phyloP scores from a whole-genome alignment of 345 rosid species.

The Mangifera indica region DNA sequence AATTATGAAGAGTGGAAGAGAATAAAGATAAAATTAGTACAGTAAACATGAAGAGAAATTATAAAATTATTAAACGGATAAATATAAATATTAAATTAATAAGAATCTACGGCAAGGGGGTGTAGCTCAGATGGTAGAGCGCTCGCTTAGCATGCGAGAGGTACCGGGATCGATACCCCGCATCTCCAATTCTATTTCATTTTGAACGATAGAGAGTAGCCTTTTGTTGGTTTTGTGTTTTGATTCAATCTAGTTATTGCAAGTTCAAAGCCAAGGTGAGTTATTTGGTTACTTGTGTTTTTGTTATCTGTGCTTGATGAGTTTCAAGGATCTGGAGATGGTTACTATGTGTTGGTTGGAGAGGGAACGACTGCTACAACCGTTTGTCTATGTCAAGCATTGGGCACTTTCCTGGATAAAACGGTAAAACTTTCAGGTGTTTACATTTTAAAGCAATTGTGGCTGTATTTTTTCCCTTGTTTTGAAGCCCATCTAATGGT shows the following conservation, averaged over 20 bases:
- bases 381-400: conserved; percentile 92
- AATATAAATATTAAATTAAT: too few species aligned
- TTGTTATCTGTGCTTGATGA: conserved; percentile 76
- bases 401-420: conserved; percentile 88
- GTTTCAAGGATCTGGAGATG: conserved; percentile 67
- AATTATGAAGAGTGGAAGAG: too few species aligned
- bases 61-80: too few species aligned
- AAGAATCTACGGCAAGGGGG: too few species aligned
- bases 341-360: conserved; percentile 92
- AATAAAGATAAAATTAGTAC: too few species aligned
- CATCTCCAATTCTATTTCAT: conserved; percentile 19
- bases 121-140: conserved; percentile 43
- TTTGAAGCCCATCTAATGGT: too few species aligned
- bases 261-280: too few species aligned
- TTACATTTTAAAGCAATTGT: background rate
- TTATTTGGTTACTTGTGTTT: conserved; percentile 32
- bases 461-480: too few species aligned
- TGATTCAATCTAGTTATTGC: too few species aligned
- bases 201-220: too few species aligned
- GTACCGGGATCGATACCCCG: conserved; percentile 36
- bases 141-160: conserved; percentile 76
- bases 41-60: too few species aligned
- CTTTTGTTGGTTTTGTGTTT: too few species aligned
- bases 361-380: conserved; percentile 98
- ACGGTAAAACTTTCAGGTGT: conserved; percentile 48